Evolutionary conservation across 2,329 filamentous ascomycete species (phyloP), one percentile per base, ranked within the genome.

Genomic region (Pseudopithomyces chartarum): DNA sequence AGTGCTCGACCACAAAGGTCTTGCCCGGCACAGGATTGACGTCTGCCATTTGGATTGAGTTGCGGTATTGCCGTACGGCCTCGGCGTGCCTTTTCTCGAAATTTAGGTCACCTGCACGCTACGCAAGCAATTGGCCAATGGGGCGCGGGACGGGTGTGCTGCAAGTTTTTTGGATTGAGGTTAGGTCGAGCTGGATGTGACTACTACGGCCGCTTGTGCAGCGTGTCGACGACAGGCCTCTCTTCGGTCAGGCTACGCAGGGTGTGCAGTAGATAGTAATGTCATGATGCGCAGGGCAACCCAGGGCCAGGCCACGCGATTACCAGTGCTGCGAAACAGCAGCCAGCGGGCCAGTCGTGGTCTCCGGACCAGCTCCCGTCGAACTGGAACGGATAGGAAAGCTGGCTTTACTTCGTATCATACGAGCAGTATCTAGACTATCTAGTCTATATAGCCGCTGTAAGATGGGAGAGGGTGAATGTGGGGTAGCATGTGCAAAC

Each of bases 1-100:
- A 87, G 78, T 99, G 94, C 81, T 98, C 94, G 67, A 98, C 93
- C 69, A 98, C 90, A 79, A 95, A 97, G 42, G 87, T 93, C 78
- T 92, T 90, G 58, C 66, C 70, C 19, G 65, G 42, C n/a, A 55
- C 34, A 10, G 55, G 40, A 46, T 40, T 57, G 56, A 54, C 36
- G 64, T 63, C 60, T 43, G 72, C 62, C 73, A 75, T 75, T 48
- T 51, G 36, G 48, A 61, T 22, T 17, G 59, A 54, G 50, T 54
- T 36, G 51, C 47, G 63, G 60, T 58, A 53, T 53, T 57, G 56
- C 26, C 26, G 26, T 29, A 29, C 26, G 57, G 56, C 50, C 54
- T 56, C 55, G 64, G 49, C 33, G 56, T 59, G 54, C 45, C 40
- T 62, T 61, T 62, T 63, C 54, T 62, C 60, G 57, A 60, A 58